Conservation (phyloP, 441 rosid species). For the Iberis amara region DNA sequence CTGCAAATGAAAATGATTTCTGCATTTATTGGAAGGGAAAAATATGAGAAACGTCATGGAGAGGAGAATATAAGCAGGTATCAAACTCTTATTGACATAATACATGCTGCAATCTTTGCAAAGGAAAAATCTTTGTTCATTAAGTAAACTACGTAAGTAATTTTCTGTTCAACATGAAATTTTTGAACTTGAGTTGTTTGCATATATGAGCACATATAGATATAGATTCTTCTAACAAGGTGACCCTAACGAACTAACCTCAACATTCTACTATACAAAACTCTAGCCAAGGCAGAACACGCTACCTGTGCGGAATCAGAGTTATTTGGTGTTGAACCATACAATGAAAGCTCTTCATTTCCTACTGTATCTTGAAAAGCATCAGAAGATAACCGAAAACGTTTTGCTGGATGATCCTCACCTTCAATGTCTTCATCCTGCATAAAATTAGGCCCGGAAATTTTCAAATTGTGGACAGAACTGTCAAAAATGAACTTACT, state of each 20-base stretch:
- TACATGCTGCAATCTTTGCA: conserved; percentile 15
- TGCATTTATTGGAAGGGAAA: conserved; percentile 42
- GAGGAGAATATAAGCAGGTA: conserved; percentile 13
- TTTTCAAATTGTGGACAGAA: conserved; percentile 12
- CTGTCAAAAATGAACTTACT: background rate
- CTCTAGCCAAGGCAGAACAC: conserved; percentile 21
- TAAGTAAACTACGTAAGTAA: conserved; percentile 4
- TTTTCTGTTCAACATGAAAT: conserved; percentile 1
- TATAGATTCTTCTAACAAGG: conserved; percentile 7
- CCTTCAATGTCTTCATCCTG: conserved; percentile 96
- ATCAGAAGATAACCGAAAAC: conserved; percentile 80
- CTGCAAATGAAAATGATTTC: conserved; percentile 90
- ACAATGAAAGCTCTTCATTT: conserved; percentile 91
- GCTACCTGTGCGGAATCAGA: conserved; percentile 85
- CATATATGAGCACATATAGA: conserved; percentile 5
- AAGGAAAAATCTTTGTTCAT: conserved; percentile 1
- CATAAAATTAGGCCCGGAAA: conserved; percentile 21
- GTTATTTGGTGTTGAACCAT: conserved; percentile 70
- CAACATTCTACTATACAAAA: conserved; percentile 21
- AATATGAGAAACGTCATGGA: conserved; percentile 24
- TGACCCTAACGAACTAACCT: background rate
- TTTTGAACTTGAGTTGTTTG: background rate
- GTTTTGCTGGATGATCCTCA: conserved; percentile 67
- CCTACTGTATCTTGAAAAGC: conserved; percentile 82
- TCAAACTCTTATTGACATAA: conserved; percentile 19